Evolutionary conservation across 2,329 filamentous ascomycete genomes (phyloP).

Genomic region (Pochonia chlamydosporia): DNA sequence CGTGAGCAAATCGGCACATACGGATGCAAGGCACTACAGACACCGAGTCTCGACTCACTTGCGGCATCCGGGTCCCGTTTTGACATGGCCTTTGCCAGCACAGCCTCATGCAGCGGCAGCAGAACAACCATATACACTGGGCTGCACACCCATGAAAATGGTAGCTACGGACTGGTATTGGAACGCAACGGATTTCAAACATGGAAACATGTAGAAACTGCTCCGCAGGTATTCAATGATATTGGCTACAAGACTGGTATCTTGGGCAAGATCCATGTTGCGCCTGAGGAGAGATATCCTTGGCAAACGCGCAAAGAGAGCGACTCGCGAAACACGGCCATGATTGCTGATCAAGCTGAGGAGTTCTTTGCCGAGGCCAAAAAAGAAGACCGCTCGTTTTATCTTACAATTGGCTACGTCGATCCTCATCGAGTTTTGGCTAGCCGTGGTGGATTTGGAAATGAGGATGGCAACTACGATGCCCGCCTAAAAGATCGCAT

Average conservation of each 20-base stretch:
- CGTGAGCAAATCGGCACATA: conserved; percentile 6
- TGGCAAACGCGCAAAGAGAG: conserved; percentile 37
- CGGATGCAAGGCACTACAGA: conserved; percentile 10
- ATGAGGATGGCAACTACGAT: conserved; percentile 26
- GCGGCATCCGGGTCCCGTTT: conserved; percentile 11
- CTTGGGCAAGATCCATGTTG: conserved; percentile 43
- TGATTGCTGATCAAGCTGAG: conserved; percentile 30
- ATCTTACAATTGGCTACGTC: conserved; percentile 38
- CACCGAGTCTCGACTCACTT: conserved; percentile 9
- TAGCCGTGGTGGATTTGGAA: conserved; percentile 36
- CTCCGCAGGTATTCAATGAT: conserved; percentile 31
- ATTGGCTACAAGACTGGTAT: conserved; percentile 40
- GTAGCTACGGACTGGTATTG: conserved; percentile 36
- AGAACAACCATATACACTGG: conserved; percentile 36
- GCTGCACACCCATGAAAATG: conserved; percentile 40
- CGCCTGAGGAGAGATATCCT: conserved; percentile 20
- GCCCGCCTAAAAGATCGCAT: conserved; percentile 15
- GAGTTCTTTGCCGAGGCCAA: conserved; percentile 31
- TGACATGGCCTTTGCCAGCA: conserved; percentile 26
- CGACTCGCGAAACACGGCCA: conserved; percentile 35
- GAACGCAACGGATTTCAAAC: conserved; percentile 36
- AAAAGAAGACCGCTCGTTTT: conserved; percentile 29
- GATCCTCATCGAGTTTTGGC: conserved; percentile 39
- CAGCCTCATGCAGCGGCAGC: conserved; percentile 42
- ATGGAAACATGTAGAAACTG: conserved; percentile 36